These are phyloP conservation scores for Tetrapisispora namnaoensis DNA, from an alignment of 805 yeast genomes.

Conservation along the genomic window DNA sequence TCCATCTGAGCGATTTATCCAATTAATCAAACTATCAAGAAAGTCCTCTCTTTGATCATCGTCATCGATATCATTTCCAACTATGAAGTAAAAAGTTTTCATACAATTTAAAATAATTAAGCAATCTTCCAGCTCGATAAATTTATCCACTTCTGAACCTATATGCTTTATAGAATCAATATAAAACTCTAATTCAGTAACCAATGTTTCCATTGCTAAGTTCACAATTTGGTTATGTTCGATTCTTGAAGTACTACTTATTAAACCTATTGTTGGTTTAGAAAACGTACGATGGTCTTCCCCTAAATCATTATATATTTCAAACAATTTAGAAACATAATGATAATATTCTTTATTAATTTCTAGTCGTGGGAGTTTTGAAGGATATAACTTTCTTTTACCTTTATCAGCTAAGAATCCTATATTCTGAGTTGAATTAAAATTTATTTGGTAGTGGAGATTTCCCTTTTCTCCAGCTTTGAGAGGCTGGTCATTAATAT, in stretches of 20 bases:
- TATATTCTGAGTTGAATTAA: constrained; percentile 36
- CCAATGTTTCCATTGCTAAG: constrained; percentile 28
- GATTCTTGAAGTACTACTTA: constrained; percentile 25
- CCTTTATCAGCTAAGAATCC: constrained; percentile 32
- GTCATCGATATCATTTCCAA: constrained; percentile 23
- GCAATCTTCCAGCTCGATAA: constrained; percentile 36
- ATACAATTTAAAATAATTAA: constrained; percentile 49
- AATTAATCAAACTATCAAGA: constrained; percentile 39
- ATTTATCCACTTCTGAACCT: constrained; percentile 21
- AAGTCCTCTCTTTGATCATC: constrained; percentile 26
- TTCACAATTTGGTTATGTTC: constrained; percentile 32
- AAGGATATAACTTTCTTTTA: constrained; percentile 34
- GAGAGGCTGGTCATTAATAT: constrained; percentile 9
- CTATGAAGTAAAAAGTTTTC: constrained; percentile 36
- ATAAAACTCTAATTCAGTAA: constrained; percentile 28
- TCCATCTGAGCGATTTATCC: constrained; percentile 65
- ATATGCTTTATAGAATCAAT: constrained; percentile 27
- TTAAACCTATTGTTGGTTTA: constrained; percentile 33
- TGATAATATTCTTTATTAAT: constrained; percentile 34
- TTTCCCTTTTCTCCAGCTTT: constrained; percentile 7
- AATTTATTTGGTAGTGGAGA: constrained; percentile 34
- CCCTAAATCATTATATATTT: constrained; percentile 38
- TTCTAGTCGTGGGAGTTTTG: constrained; percentile 32
- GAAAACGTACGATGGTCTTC: constrained; percentile 37
- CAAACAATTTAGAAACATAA: constrained; percentile 43